Percentiles rank a stretch among this genome's conserved stretches.
These are phyloP conservation scores for Phytomonas serpens DNA, from an alignment of 208 protist genomes.

Conservation along the genomic window DNA sequence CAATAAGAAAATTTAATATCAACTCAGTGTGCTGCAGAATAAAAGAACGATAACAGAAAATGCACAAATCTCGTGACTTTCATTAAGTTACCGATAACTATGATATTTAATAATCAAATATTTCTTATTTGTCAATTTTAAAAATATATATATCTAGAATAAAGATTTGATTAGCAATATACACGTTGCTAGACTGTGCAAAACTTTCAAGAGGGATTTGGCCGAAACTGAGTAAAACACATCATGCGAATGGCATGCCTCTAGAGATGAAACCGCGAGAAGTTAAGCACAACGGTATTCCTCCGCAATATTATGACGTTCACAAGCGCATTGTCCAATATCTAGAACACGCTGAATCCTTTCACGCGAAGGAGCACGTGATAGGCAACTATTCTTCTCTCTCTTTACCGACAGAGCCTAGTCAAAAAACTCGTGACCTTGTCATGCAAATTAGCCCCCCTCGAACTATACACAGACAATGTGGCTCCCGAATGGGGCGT, in stretches of 20 bases:
- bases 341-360: neutral
- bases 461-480: neutral
- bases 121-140: neutral
- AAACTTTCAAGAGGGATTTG: constrained; percentile 2
- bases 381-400: neutral
- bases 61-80: constrained; percentile 5
- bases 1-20: neutral
- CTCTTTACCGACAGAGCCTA: constrained; percentile 1
- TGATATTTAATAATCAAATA: constrained; percentile 1
- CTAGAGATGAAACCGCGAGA: neutral
- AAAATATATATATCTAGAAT: neutral
- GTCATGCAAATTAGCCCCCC: neutral
- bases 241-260: neutral
- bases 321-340: neutral
- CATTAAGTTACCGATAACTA: neutral
- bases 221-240: neutral
- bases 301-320: neutral
- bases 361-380: neutral
- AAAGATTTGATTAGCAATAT: constrained; percentile 2
- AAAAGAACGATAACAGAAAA: neutral
- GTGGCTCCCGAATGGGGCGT: neutral
- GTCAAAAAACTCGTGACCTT: neutral
- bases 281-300: neutral
- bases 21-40: neutral
- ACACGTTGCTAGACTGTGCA: too few species aligned